These are phyloP conservation scores for Discostella stelligeroides DNA, from an alignment of 108 stramenopile species.

Conservation along the genomic window DNA sequence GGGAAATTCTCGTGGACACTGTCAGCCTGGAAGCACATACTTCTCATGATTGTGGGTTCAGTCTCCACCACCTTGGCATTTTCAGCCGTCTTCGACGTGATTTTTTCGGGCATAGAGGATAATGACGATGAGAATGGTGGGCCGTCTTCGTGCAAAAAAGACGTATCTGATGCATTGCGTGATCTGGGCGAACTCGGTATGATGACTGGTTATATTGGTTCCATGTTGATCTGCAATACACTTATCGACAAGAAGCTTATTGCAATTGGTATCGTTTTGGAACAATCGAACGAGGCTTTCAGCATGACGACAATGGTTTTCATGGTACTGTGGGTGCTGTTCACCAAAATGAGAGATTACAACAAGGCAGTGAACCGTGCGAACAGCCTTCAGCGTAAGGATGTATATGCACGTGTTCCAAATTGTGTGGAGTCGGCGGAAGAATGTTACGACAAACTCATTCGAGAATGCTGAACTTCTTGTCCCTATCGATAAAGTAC, in stretches of 20 bases:
- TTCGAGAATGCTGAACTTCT: background rate
- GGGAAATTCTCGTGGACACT: constrained; percentile 29
- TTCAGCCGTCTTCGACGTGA: constrained; percentile 15
- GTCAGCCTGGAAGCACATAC: constrained; percentile 33
- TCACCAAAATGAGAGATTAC: constrained; percentile 25
- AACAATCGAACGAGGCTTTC: constrained; percentile 10
- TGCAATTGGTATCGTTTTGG: background rate
- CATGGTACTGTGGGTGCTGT: constrained; percentile 29
- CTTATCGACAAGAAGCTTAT: constrained; percentile 2
- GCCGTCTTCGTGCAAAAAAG: background rate
- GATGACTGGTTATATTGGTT: constrained; percentile 22
- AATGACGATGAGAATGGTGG: constrained; percentile 13
- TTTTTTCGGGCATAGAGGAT: constrained; percentile 9
- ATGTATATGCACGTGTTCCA: background rate
- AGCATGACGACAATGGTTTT: background rate
- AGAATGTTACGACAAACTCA: too few species aligned
- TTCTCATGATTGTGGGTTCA: constrained; percentile 16
- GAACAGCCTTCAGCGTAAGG: background rate
- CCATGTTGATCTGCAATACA: constrained; percentile 7
- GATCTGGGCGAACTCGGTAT: constrained; percentile 44
- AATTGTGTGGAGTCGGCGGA: background rate
- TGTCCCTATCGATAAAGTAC: too few species aligned
- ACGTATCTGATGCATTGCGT: constrained; percentile 25
- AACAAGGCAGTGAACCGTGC: constrained; percentile 17
- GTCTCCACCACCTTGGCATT: constrained; percentile 23